Evolutionary conservation across 495 filamentous ascomycete species (phyloP).

Genomic region (Sabuloglossum arenarium): DNA sequence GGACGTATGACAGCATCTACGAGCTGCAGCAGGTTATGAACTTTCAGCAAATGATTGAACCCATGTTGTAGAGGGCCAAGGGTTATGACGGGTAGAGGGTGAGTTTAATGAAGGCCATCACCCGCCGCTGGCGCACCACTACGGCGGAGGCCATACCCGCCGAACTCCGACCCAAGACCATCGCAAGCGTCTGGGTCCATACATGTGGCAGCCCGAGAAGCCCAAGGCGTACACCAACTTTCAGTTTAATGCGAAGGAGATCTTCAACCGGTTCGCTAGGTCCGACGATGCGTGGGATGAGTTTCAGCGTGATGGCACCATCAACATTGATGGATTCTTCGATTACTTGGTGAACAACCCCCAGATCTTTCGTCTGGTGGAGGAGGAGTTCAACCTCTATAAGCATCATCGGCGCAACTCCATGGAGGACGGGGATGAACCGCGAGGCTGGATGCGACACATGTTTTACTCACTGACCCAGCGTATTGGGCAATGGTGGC

Average conservation of each 20-base stretch:
- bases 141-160: too few species aligned
- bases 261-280: not conserved
- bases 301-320: not conserved
- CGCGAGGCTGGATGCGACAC: not conserved
- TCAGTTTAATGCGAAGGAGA: not conserved
- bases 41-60: too few species aligned
- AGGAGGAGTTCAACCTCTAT: not conserved
- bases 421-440: not conserved
- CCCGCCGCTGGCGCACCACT: too few species aligned
- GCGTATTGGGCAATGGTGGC: not conserved
- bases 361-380: not conserved
- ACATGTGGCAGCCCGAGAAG: not conserved
- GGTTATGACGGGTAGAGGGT: too few species aligned
- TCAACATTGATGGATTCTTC: not conserved
- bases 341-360: not conserved
- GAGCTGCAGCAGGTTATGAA: too few species aligned
- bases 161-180: too few species aligned
- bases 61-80: too few species aligned
- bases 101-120: too few species aligned
- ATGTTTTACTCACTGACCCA: not conserved
- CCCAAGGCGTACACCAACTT: not conserved
- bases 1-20: too few species aligned
- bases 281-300: not conserved
- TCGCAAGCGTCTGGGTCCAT: not conserved
- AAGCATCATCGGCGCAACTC: not conserved